A percentile compares a stretch with the other conserved stretches of the same genome.
Evolutionary conservation across 2,329 filamentous ascomycete genomes (phyloP).

Genomic region (Penicillium sp.): DNA sequence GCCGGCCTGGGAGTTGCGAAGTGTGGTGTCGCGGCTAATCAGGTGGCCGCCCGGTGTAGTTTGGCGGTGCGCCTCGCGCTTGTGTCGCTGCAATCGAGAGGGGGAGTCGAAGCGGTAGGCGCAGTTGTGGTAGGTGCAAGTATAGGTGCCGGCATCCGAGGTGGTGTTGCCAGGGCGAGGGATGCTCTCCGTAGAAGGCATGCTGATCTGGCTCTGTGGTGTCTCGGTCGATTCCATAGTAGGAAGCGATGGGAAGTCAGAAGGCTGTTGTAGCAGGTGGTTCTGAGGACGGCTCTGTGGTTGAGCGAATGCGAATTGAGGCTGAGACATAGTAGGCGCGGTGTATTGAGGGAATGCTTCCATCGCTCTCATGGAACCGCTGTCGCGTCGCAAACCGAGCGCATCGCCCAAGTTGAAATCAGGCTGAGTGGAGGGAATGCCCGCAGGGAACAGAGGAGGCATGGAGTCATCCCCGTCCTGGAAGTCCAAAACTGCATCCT

Average conservation of each 20-base stretch:
- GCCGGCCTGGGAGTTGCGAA: conserved; percentile 83
- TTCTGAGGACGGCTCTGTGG: conserved; percentile 31
- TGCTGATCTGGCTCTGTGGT: conserved; percentile 36
- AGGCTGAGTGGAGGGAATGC: conserved; percentile 61
- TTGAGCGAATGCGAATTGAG: conserved; percentile 50
- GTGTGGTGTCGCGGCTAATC: conserved; percentile 44
- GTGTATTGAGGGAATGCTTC: conserved; percentile 46
- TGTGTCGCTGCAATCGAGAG: conserved; percentile 86
- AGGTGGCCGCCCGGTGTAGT: conserved; percentile 56
- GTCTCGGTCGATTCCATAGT: conserved; percentile 61
- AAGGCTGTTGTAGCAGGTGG: conserved; percentile 46
- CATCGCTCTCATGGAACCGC: conserved; percentile 41
- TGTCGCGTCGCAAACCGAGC: conserved; percentile 40
- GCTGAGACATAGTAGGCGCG: conserved; percentile 47
- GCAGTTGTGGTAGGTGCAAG: conserved; percentile 93
- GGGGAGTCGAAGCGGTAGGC: conserved; percentile 85
- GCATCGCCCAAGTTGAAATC: conserved; percentile 52
- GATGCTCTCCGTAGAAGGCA: conserved; percentile 36
- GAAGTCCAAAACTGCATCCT: conserved; percentile 86
- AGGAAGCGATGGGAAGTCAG: conserved; percentile 61
- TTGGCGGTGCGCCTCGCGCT: conserved; percentile 86
- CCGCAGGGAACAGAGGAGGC: conserved; percentile 68
- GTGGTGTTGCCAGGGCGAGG: conserved; percentile 63
- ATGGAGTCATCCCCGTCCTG: conserved; percentile 70
- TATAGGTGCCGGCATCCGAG: conserved; percentile 86